Conservation (phyloP, 2,329 filamentous ascomycete genomes). For the Beauveria bassiana region DNA sequence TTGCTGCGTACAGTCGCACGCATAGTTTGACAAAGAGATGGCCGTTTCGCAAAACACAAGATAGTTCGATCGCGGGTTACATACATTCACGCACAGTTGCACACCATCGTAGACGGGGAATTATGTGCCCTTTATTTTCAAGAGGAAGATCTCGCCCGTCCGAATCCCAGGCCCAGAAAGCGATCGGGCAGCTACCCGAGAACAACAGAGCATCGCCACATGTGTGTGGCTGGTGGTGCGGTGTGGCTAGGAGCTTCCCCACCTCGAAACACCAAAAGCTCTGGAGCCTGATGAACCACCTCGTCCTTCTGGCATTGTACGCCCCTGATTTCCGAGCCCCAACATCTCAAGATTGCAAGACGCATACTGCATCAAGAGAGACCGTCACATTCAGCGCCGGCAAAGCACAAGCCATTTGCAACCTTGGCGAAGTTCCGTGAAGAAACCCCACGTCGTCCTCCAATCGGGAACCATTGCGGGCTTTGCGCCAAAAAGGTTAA, state of each 20-base stretch:
- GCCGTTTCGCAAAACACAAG: neutral
- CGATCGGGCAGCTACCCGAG: neutral
- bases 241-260: constrained; percentile 7
- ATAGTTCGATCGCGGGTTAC: neutral
- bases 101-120: neutral
- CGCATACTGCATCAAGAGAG: neutral
- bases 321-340: neutral
- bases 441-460: neutral
- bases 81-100: neutral
- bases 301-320: neutral
- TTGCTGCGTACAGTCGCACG: too few species aligned
- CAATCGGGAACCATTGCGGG: constrained; percentile 4
- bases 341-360: neutral
- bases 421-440: neutral
- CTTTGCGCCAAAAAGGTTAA: neutral
- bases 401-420: neutral
- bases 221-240: neutral
- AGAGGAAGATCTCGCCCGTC: neutral
- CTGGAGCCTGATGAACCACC: neutral
- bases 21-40: too few species aligned
- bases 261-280: constrained; percentile 2
- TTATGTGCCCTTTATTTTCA: neutral
- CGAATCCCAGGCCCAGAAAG: neutral
- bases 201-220: neutral
- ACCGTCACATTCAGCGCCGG: neutral